Evolutionary conservation across 2,329 filamentous ascomycete genomes (phyloP), one percentile per base, ranked within the genome.

Genomic region (Arthrobotrys iridis): DNA sequence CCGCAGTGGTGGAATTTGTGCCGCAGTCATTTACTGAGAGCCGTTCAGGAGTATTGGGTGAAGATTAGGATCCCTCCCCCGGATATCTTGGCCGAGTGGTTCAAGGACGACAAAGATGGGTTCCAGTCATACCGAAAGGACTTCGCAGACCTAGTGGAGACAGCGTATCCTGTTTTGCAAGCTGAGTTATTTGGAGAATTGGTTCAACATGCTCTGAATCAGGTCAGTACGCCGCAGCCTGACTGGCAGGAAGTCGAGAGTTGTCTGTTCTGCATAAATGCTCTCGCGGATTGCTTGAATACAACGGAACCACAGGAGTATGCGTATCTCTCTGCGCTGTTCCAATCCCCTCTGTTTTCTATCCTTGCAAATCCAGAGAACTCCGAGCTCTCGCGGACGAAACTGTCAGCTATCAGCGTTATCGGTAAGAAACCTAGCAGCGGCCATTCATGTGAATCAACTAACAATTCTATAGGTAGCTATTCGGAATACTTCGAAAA

Each of bases 401-500:
- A 76, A 24, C 10, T 76, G 3, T 60, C 72, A 4, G 84, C 84
- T 43, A 83, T 6, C 89, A 88, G 88, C 78, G 85, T 52, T 85
- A 88, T 79, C 83, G 90, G 8, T 89, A 90, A 79, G 87, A 86
- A 11, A n/a, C n/a, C n/a, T n/a, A 26, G 24, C 11, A 22, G 3
- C 8, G 37, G 15, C 20, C 30, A 46, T n/a, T 5, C 26, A 26
- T 20, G 10, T n/a, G 6, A 18, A 5, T 30, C 18, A 5, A 22
- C 48, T 64, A 40, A 43, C 18, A 35, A 30, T 0, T 37, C 10
- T 45, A 67, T n/a, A 62, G 86, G 89, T 15, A 86, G 88, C 24
- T 93, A 92, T 80, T 88, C 90, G 3, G 87, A 89, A 63, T 95
- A 92, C 82, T 94, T 96, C 81, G 87, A 91, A 79, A 86, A 88